Evolutionary conservation across 148 eudicot species (phyloP), one percentile per base, ranked within the genome.

Genomic region (Arbutus unedo): DNA sequence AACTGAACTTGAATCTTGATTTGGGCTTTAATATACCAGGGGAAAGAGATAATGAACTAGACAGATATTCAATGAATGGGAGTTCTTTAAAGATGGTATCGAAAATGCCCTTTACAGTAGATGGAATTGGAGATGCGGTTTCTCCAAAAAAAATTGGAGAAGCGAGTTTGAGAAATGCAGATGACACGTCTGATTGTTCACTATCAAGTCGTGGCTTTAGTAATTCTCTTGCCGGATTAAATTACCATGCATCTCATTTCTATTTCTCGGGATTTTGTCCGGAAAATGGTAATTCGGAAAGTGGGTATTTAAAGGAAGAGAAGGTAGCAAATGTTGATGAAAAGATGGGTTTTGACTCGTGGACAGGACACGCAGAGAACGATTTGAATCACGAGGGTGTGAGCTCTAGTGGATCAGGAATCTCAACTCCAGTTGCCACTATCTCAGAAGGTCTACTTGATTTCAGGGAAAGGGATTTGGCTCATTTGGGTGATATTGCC

Each of bases 361-460:
- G 73, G 83, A 44, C 68, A 78, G 79, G 82, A 66, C 73, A 74
- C 10, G 49, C 49, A 6, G 79, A 75, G 48, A 55, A 82, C 49
- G 41, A 41, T 47, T 23, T 82, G 49, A 83, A 83, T 68, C 55
- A 44, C 31, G 87, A 78, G 19, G 56, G 49, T 77, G 49, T 38
- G 38, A 76, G 68, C 73, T 59, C 76, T 14, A 45, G 59, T 62
- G 60, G 87, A 78, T 66, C 89, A 49, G 72, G 43, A 79, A 70
- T 84, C 72, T 82, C 82, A 38, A 81, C 79, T 73, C 85, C 78
- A 0, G 83, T 84, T 47, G 86, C 54, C 38, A 64, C 51, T 45
- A 49, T 55, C 64, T 82, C 81, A 14, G 88, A 85, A 41, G 84
- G 49, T 70, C 23, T 77, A n/a, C 74, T 85, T 59, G 87, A 87